Conservation (phyloP, 192 early-diverging fungal species). For the Spinellus fusiger region DNA sequence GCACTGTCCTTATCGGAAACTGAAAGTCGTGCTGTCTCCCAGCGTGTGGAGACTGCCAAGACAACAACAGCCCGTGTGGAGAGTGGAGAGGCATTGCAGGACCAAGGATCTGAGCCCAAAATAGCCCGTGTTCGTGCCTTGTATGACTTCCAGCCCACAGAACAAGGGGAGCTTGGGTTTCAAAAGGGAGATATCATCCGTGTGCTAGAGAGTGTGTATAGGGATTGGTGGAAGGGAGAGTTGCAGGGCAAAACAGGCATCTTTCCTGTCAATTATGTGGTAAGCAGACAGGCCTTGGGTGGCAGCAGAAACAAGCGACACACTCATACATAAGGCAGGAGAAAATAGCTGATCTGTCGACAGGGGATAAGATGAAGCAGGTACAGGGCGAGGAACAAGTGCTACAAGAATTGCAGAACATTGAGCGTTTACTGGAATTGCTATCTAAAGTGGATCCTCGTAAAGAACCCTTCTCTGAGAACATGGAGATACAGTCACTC, state of each 20-base stretch:
- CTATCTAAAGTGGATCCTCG: slow-evolving; percentile 73
- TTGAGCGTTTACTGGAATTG: slow-evolving; percentile 72
- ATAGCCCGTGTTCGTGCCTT: slow-evolving; percentile 84
- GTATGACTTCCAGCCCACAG: slow-evolving; percentile 89
- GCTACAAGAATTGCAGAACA: slow-evolving; percentile 61
- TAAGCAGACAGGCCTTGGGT: slow-evolving; percentile 20
- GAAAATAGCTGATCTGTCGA: slow-evolving; percentile 54
- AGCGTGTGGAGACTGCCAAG: not conserved
- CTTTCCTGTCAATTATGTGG: slow-evolving; percentile 97
- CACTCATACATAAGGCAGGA: slow-evolving; percentile 27
- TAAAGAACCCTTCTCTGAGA: slow-evolving; percentile 81
- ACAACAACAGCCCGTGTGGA: no score
- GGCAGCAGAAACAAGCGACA: not conserved
- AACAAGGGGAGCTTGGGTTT: slow-evolving; percentile 88
- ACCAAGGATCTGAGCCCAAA: slow-evolving; percentile 27
- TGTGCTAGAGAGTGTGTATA: slow-evolving; percentile 90
- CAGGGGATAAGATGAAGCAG: slow-evolving; percentile 46
- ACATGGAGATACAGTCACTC: slow-evolving; percentile 74
- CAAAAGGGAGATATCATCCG: slow-evolving; percentile 81
- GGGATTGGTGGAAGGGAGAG: slow-evolving; percentile 99
- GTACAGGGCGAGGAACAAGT: slow-evolving; percentile 63
- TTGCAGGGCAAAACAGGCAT: slow-evolving; percentile 84
- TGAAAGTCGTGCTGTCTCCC: slow-evolving; percentile 28
- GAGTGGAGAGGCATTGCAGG: no score
- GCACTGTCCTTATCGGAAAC: slow-evolving; percentile 79